These are phyloP conservation scores for Lachnellula cervina DNA, from an alignment of 2,329 filamentous ascomycete species.

Conservation along the genomic window DNA sequence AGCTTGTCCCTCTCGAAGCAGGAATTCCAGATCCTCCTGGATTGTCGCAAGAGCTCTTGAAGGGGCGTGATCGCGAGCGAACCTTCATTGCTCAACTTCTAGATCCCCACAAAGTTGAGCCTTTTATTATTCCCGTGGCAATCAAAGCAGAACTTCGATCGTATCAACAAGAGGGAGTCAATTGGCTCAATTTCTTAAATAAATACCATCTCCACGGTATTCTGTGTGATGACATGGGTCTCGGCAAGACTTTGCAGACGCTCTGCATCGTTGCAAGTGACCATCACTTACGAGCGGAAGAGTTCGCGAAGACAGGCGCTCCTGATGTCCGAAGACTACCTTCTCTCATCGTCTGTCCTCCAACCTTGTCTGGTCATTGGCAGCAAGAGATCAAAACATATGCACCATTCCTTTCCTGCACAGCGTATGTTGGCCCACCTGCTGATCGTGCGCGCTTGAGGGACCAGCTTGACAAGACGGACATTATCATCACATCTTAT, in stretches of 20 bases:
- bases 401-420: conserved; percentile 84
- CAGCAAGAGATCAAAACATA: conserved; percentile 96
- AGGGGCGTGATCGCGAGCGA: conserved; percentile 86
- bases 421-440: conserved; percentile 88
- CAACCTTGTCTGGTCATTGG: conserved; percentile 96
- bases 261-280: conserved; percentile 97
- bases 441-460: conserved; percentile 70
- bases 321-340: conserved; percentile 75
- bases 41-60: conserved; percentile 79
- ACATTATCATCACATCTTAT: conserved; percentile 95
- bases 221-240: conserved; percentile 98
- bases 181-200: conserved; percentile 97
- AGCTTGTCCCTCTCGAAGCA: conserved; percentile 92
- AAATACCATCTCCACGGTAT: conserved; percentile 97
- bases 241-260: conserved; percentile 95
- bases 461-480: conserved; percentile 66
- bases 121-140: conserved; percentile 87
- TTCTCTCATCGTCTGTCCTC: conserved; percentile 92
- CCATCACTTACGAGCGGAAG: conserved; percentile 87
- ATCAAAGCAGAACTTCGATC: conserved; percentile 96
- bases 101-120: conserved; percentile 93
- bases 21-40: conserved; percentile 96
- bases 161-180: conserved; percentile 97
- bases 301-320: conserved; percentile 77
- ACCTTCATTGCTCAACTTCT: conserved; percentile 96